phyloP scores from a whole-genome alignment of 2,329 filamentous ascomycete species.

The Penicillium crustosum region DNA sequence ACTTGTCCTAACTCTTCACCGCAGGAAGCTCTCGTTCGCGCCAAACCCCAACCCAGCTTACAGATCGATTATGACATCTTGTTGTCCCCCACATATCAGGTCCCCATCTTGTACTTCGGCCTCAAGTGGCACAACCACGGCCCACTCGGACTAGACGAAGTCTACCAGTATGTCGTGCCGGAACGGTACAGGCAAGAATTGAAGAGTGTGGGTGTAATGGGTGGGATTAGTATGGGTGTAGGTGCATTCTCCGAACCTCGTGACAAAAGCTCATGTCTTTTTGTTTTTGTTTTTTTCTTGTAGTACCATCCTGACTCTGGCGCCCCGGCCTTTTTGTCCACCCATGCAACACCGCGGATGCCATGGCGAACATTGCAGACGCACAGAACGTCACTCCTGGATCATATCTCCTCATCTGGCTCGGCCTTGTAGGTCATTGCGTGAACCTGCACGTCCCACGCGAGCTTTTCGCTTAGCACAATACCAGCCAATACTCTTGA shows the following conservation, averaged over 20 bases:
- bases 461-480: slow-evolving; percentile 52
- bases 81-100: slow-evolving; percentile 70
- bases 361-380: slow-evolving; percentile 65
- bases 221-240: slow-evolving; percentile 75
- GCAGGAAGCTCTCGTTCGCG: slow-evolving; percentile 46
- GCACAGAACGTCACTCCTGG: slow-evolving; percentile 44
- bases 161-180: slow-evolving; percentile 71
- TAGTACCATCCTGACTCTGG: slow-evolving; percentile 82
- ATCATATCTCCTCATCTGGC: slow-evolving; percentile 82
- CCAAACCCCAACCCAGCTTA: slow-evolving; percentile 40
- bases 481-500: slow-evolving; percentile 21
- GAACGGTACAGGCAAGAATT: slow-evolving; percentile 62
- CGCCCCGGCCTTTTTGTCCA: slow-evolving; percentile 81
- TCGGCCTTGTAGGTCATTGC: slow-evolving; percentile 79
- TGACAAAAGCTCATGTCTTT: slow-evolving; percentile 37
- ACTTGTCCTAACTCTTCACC: slow-evolving; percentile 13
- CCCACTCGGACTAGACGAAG: slow-evolving; percentile 62
- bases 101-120: slow-evolving; percentile 75
- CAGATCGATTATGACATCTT: slow-evolving; percentile 70
- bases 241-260: slow-evolving; percentile 44
- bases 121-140: slow-evolving; percentile 60
- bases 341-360: slow-evolving; percentile 83
- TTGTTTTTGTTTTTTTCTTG: slow-evolving; percentile 17
- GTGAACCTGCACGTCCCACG: slow-evolving; percentile 77
- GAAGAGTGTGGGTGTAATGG: slow-evolving; percentile 62